Base-by-base conservation (phyloP, 2,329 filamentous ascomycete genomes). In the Exophiala aquamarina region DNA sequence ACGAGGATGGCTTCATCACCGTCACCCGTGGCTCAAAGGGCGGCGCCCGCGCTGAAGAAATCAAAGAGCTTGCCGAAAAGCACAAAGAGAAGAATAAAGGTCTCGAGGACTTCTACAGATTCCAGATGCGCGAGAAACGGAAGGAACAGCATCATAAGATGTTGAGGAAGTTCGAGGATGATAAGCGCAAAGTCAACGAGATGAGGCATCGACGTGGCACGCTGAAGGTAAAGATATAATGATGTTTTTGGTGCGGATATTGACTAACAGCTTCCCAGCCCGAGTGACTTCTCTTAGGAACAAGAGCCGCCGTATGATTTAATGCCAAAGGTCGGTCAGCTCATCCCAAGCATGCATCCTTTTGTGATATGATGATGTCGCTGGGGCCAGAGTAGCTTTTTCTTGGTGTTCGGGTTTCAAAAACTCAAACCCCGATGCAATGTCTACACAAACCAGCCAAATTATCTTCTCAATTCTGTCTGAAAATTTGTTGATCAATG, bases 1-100 rank as follows among this genome's bases (percentile, higher is more conserved):
- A 98, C 66, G 91, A 89, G 62, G 93, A 98, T 66, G 93, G 93
- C 2, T 98, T 98, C 65, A 79, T 97, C 39, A 97, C 91, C 3
- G 93, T 98, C 18, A 87, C 84, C 1, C 79, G 87, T 44, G 90
- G 90, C 19, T 87, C 87, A 31, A 77, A 78, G 50, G 75, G 85
- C 48, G 86, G 85, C n/a, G 83, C 88, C 1, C 79, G 84, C 44
- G 77, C 83, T 52, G 85, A 85, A 58, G 89, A 87, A 59, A 81
- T 83, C 13, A 79, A 83, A 62, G 76, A 75, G 35, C 68, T 79
- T 60, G 70, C 75, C 49, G 79, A 82, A 58, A 76, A 76, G 44
- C 72, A 69, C 55, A 71, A 82, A 64, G 81, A 86, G 69, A 79
- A 83, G 67, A 75, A 77, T 59, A 75, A 81, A 63, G 81, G 83